Evolutionary conservation across 2,329 filamentous ascomycete genomes (phyloP).

Genomic region (Colletotrichum tropicale): DNA sequence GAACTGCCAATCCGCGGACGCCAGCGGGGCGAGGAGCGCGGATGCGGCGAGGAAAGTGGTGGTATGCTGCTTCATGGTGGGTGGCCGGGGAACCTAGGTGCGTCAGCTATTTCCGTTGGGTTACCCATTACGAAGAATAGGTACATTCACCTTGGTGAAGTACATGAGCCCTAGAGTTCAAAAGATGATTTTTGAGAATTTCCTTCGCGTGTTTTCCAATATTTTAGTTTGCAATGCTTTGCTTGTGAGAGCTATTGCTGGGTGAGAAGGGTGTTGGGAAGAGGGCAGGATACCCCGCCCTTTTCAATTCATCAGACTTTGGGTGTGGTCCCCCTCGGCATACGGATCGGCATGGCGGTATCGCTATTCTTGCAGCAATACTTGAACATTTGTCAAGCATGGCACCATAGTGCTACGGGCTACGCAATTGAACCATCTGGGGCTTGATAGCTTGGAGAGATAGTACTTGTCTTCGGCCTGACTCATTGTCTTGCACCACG

Average conservation of each 20-base stretch:
- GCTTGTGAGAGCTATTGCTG: background rate
- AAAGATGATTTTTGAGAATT: background rate
- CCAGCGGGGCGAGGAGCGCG: background rate
- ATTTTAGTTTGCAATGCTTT: background rate
- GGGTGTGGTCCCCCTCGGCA: background rate
- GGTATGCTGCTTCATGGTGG: background rate
- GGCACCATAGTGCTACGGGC: background rate
- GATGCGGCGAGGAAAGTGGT: background rate
- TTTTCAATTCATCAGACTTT: background rate
- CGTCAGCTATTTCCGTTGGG: background rate
- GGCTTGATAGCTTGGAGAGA: background rate
- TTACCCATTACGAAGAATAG: conserved; percentile 2
- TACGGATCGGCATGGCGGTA: background rate
- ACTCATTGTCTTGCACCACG: background rate
- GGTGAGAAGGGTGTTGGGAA: background rate
- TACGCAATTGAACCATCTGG: background rate
- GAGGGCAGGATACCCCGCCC: background rate
- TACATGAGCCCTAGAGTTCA: background rate
- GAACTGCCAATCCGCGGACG: conserved; percentile 21
- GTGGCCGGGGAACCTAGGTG: background rate
- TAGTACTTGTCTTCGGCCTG: background rate
- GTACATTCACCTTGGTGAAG: conserved; percentile 21
- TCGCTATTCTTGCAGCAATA: background rate
- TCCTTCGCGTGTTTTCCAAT: background rate
- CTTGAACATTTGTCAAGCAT: background rate